Base-by-base conservation (phyloP, 2,329 filamentous ascomycete genomes). In the Verticillium longisporum region DNA sequence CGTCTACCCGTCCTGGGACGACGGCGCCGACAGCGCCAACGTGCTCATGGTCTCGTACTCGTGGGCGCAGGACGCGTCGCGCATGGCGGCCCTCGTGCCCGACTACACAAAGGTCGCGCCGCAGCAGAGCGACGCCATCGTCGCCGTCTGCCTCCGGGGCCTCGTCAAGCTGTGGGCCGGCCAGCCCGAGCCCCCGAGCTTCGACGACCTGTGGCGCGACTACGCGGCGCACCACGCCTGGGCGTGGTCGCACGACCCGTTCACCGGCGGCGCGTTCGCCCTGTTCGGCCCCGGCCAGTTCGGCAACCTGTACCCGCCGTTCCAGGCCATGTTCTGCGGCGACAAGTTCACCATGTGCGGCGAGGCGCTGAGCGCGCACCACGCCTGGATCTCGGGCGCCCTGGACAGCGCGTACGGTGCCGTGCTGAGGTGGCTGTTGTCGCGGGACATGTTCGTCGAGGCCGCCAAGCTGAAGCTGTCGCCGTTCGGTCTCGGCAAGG, bases 261-360 rank as follows among this genome's bases (percentile, higher is more conserved):
- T 67, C 9, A 70, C 68, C 1, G 65, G 68, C 0, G 77, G 77
- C 0, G 76, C 75, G 0, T 79, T 77, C 61, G 76, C 75, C 0
- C 67, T 73, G 6, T 79, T 77, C 36, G 72, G 73, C 0, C 74
- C 76, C 0, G 72, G 74, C 0, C 76, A 78, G 60, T 79, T 76
- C 66, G 66, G 65, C 2, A 68, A 72, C 21, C 38, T 76, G 32
- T 76, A 73, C 54, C 72, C 73, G 0, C 58, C 66, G 1, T 67
- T 78, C 15, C 62, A 65, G 21, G 63, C 63, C 6, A 66, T 69
- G 0, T 61, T 67, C 13, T 70, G 69, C 0, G 62, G 69, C 1
- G 66, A 70, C 0, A 69, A 69, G 5, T 66, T 77, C 1, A 63
- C 71, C 18, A 68, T 78, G 9, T 67, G 69, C 5, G 76, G 76